Conservation (phyloP, 805 yeast species). For the Ogataea pini region DNA sequence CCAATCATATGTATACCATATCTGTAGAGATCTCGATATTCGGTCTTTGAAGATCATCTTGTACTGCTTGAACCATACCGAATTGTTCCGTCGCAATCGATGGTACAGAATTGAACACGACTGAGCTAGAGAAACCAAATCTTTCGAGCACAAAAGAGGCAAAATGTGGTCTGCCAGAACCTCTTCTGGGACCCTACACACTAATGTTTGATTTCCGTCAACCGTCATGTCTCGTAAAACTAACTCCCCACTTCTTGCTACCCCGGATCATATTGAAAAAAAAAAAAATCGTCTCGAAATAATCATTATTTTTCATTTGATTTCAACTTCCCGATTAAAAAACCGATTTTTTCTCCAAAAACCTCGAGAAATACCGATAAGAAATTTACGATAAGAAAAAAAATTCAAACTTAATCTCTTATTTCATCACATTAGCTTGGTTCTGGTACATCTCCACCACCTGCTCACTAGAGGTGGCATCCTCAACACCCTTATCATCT, state of each 20-base stretch:
- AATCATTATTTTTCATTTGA: too few species aligned
- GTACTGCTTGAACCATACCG: slow-evolving; percentile 9
- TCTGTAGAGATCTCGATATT: slow-evolving; percentile 1
- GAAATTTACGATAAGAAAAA: too few species aligned
- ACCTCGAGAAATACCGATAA: too few species aligned
- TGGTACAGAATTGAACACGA: slow-evolving; percentile 4
- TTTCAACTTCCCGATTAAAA: too few species aligned
- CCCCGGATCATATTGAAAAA: too few species aligned
- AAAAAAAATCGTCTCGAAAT: too few species aligned
- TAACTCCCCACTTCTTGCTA: too few species aligned
- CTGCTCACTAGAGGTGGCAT: slow-evolving; percentile 84
- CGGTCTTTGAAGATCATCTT: slow-evolving; percentile 11
- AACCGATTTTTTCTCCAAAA: too few species aligned
- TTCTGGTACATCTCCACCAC: slow-evolving; percentile 79
- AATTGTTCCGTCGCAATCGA: slow-evolving; percentile 4
- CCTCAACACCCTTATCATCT: slow-evolving; percentile 84
- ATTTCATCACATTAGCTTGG: slow-evolving; percentile 63
- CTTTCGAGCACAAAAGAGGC: slow-evolving; percentile 2
- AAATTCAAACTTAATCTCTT: too few species aligned
- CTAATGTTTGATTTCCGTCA: not conserved
- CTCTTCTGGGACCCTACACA: slow-evolving; percentile 5
- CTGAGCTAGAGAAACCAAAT: slow-evolving; percentile 1
- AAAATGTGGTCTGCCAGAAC: slow-evolving; percentile 6
- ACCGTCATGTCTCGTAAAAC: not conserved
- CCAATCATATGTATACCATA: slow-evolving; percentile 8